A percentile compares a stretch with the other conserved stretches of the same genome.
Conservation (phyloP, 2,329 filamentous ascomycete species). For the Aspergillus sp. region DNA sequence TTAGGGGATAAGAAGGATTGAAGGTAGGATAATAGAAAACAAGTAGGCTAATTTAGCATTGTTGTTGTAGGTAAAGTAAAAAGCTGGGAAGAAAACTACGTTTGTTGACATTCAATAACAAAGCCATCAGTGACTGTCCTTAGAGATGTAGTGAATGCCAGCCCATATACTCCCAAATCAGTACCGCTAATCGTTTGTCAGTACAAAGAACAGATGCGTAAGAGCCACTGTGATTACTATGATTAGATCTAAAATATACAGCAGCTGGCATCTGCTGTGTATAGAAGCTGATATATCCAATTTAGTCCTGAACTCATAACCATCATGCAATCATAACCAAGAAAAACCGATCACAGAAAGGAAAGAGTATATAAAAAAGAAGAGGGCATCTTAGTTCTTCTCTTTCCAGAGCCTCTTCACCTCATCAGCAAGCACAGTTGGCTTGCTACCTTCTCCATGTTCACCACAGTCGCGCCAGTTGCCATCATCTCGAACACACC, state of each 20-base stretch:
- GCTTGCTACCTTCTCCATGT: constrained; percentile 48
- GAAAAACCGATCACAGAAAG: too few relatives aligned
- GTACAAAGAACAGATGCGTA: too few relatives aligned
- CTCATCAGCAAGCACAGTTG: constrained; percentile 61
- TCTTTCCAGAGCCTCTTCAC: constrained; percentile 60
- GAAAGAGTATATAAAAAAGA: neutral
- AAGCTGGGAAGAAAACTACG: neutral
- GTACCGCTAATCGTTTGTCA: too few relatives aligned
- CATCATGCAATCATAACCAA: neutral
- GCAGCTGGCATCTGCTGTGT: too few relatives aligned
- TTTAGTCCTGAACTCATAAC: neutral
- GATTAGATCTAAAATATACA: too few relatives aligned
- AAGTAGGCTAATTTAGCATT: neutral
- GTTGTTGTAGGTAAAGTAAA: neutral
- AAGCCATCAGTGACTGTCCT: too few relatives aligned
- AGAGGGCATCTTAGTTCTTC: constrained; percentile 14
- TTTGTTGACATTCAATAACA: neutral
- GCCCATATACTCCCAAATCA: too few relatives aligned
- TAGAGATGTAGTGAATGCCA: too few relatives aligned
- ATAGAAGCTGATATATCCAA: too few relatives aligned
- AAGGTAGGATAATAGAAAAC: neutral
- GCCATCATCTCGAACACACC: constrained; percentile 74
- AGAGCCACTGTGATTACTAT: too few relatives aligned
- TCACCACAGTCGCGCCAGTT: constrained; percentile 70
- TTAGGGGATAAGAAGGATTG: neutral